Percentiles rank a stretch among this genome's conserved stretches.
These are phyloP conservation scores for Hyphochytrium catenoides DNA, from an alignment of 352 stramenopile genomes.

Conservation along the genomic window DNA sequence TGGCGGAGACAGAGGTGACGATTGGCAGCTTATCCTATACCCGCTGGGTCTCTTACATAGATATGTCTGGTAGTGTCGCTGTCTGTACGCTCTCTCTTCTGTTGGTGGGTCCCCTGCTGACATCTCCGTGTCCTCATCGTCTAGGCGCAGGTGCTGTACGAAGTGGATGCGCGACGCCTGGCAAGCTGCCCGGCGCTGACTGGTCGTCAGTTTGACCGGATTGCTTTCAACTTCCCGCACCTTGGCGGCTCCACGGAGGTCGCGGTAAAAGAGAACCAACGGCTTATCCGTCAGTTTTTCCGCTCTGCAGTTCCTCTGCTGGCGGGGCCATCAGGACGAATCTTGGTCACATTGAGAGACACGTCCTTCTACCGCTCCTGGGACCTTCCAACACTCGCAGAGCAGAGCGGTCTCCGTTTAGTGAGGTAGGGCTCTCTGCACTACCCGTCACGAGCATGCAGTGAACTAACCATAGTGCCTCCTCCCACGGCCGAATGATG, in stretches of 20 bases:
- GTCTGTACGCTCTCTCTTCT: too few species aligned
- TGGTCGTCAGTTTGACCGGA: conserved; percentile 35
- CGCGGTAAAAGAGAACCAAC: conserved; percentile 53
- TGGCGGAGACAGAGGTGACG: too few species aligned
- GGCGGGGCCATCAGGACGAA: conserved; percentile 18
- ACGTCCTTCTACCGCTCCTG: conserved; percentile 60
- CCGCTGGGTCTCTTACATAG: too few species aligned
- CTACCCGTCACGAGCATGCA: background rate
- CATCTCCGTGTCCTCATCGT: background rate
- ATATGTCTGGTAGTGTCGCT: too few species aligned
- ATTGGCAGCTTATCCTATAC: too few species aligned
- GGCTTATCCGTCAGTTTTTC: conserved; percentile 42
- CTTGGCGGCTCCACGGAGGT: conserved; percentile 46
- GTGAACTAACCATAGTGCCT: background rate
- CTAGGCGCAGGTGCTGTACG: conserved; percentile 2
- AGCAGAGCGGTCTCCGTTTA: conserved; percentile 27
- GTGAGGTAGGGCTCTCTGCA: conserved; percentile 17
- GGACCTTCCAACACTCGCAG: conserved; percentile 37
- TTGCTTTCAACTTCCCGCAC: conserved; percentile 65
- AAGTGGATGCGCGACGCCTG: too few species aligned
- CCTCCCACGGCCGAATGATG: conserved; percentile 22
- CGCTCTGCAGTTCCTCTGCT: conserved; percentile 27
- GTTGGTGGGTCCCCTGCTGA: too few species aligned
- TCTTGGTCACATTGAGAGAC: conserved; percentile 39
- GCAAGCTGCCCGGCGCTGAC: too few species aligned